These are phyloP conservation scores for Staphylotrichum longicolle DNA, from an alignment of 495 filamentous ascomycete species.

Conservation along the genomic window DNA sequence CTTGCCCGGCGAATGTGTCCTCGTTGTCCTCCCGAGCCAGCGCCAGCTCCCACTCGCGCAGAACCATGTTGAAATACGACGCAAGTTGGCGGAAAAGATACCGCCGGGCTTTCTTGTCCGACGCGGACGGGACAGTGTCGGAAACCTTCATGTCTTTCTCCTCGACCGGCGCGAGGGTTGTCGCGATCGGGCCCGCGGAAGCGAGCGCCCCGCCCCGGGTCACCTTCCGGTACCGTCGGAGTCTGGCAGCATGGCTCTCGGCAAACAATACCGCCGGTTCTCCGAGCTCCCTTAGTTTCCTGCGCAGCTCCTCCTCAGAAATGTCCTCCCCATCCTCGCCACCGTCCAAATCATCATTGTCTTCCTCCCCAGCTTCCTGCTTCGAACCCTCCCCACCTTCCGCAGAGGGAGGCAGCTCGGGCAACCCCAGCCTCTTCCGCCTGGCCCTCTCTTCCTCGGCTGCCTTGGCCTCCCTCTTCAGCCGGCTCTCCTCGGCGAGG, in stretches of 20 bases:
- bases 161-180: conserved; percentile 68
- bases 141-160: conserved; percentile 87
- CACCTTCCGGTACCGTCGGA: conserved; percentile 61
- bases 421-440: conserved; percentile 61
- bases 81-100: conserved; percentile 84
- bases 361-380: conserved; percentile 48
- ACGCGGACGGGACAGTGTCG: conserved; percentile 51
- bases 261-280: conserved; percentile 79
- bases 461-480: conserved; percentile 68
- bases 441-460: conserved; percentile 50
- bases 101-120: conserved; percentile 53
- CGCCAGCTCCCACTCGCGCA: conserved; percentile 81
- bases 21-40: conserved; percentile 68
- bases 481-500: conserved; percentile 76
- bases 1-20: conserved; percentile 71
- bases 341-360: conserved; percentile 40
- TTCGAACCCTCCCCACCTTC: conserved; percentile 32
- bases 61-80: conserved; percentile 89
- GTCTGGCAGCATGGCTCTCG: conserved; percentile 66
- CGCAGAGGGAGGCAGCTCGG: conserved; percentile 57
- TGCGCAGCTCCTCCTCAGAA: conserved; percentile 64
- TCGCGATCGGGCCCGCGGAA: conserved; percentile 55
- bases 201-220: conserved; percentile 50
- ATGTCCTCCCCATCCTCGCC: conserved; percentile 50
- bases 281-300: conserved; percentile 64